A percentile compares a stretch with the other conserved stretches of the same genome.
Conservation (phyloP, 2,329 filamentous ascomycete genomes). For the Diatrype stigma region DNA sequence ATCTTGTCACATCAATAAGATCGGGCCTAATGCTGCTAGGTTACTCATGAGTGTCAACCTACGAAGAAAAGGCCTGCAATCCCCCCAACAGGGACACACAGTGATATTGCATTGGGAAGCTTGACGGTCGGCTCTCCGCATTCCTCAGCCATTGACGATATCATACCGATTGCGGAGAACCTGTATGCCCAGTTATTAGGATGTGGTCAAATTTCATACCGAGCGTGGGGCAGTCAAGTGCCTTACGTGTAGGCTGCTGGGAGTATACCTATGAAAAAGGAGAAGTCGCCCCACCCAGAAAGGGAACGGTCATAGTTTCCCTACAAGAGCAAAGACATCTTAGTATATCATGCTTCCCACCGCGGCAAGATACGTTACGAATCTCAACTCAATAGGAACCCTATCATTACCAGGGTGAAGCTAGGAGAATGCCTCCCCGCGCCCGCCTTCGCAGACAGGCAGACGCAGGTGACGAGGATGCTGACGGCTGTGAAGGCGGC, state of each 20-base stretch:
- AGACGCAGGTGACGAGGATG: slow-evolving; percentile 54
- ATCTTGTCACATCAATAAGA: not conserved
- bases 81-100: slow-evolving; percentile 49
- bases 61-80: slow-evolving; percentile 51
- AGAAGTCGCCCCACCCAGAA: slow-evolving; percentile 55
- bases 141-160: slow-evolving; percentile 60
- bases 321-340: too few relatives aligned
- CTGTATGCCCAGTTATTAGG: slow-evolving; percentile 13
- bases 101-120: slow-evolving; percentile 47
- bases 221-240: not conserved
- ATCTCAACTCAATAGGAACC: too few relatives aligned
- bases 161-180: slow-evolving; percentile 59
- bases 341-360: too few relatives aligned
- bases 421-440: slow-evolving; percentile 47
- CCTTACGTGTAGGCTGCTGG: slow-evolving; percentile 49
- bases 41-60: slow-evolving; percentile 5
- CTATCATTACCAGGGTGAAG: slow-evolving; percentile 40
- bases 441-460: slow-evolving; percentile 49
- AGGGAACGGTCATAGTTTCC: slow-evolving; percentile 52
- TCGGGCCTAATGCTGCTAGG: not conserved
- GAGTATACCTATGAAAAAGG: slow-evolving; percentile 59
- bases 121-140: slow-evolving; percentile 47
- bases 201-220: not conserved
- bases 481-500: slow-evolving; percentile 51
- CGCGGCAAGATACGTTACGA: not conserved